Evolutionary conservation across 2,329 filamentous ascomycete genomes (phyloP), one percentile per base, ranked within the genome.

Genomic region (Claviceps arundinis): DNA sequence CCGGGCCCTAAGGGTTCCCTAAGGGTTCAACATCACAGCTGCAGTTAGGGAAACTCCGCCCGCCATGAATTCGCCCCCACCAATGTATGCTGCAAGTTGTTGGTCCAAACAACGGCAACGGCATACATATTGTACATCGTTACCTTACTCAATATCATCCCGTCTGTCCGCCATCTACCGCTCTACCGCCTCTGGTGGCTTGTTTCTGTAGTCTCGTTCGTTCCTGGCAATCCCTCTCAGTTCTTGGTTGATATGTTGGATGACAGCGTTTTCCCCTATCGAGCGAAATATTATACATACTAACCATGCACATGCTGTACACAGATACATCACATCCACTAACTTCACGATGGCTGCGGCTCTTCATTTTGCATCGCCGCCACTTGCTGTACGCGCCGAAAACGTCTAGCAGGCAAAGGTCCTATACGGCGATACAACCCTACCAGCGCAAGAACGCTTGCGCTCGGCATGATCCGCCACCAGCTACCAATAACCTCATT

Each of bases 321-420:
- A 54, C 56, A 91, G 87, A 60, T 94, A 87, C 63, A 81, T 90
- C 48, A 87, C 63, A 81, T 90, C 48, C 73, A 79, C 37, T 89
- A 95, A 68, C 78, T 95, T n/a, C 80, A 89, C 52, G 78, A 86
- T 57, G 89, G 89, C 56, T 95, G 89, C 64, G 80, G 80, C 56
- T 79, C 78, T 57, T 70, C 75, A 50, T 72, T 75, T 50, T 95
- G 89, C 68, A 74, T 73, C 40, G 91, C 82, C 1, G 70, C 87
- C 14, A 91, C 87, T 14, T 95, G 89, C 69, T 85, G 91, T 62
- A 89, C 83, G 55, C 89, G 80, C 64, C 81, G 86, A 51, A 85
- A 78, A 65, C 78, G 85, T 57, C 70, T 83, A 42, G 77, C 80
- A 26, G 79, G 77, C 37, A 80, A 80, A 56, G 78, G 77, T 0